Conservation (phyloP, 164 flowering plant genomes). For the Aristolochia fimbriata region DNA sequence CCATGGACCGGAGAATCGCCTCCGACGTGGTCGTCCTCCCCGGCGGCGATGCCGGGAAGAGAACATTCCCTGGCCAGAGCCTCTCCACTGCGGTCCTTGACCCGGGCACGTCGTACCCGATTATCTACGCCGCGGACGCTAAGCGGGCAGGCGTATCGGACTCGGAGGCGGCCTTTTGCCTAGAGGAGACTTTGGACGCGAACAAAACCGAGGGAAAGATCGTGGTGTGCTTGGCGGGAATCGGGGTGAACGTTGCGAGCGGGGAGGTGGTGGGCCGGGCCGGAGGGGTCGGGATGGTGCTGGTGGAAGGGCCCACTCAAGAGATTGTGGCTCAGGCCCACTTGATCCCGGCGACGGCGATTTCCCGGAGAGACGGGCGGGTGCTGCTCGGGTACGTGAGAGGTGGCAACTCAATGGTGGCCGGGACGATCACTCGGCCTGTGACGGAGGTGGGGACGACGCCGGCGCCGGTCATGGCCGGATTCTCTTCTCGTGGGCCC, state of each 20-base stretch:
- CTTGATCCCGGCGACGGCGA: slow-evolving; percentile 28
- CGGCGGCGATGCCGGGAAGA: slow-evolving; percentile 3
- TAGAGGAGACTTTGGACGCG: too few species aligned
- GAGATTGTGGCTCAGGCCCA: slow-evolving; percentile 30
- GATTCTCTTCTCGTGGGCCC: slow-evolving; percentile 9
- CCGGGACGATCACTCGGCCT: slow-evolving; percentile 35
- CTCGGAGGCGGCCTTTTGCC: slow-evolving; percentile 17
- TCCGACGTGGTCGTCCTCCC: neutral
- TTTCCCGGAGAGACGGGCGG: too few species aligned
- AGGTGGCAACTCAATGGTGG: slow-evolving; percentile 36
- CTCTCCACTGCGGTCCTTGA: slow-evolving; percentile 40
- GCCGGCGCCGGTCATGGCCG: slow-evolving; percentile 7
- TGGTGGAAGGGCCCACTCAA: slow-evolving; percentile 21
- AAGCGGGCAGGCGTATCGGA: slow-evolving; percentile 18
- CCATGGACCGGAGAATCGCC: slow-evolving; percentile 6
- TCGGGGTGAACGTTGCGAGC: slow-evolving; percentile 15
- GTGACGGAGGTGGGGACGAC: slow-evolving; percentile 1
- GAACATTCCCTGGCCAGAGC: slow-evolving; percentile 43
- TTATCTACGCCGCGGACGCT: slow-evolving; percentile 21
- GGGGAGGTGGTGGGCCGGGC: too few species aligned
- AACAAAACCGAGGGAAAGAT: slow-evolving; percentile 11
- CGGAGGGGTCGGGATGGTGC: too few species aligned
- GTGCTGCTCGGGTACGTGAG: too few species aligned
- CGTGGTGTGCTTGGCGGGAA: slow-evolving; percentile 28
- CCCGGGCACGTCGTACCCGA: slow-evolving; percentile 20